phyloP scores from a whole-genome alignment of 768 basidiomycete genomes.

The Epithele typhae region DNA sequence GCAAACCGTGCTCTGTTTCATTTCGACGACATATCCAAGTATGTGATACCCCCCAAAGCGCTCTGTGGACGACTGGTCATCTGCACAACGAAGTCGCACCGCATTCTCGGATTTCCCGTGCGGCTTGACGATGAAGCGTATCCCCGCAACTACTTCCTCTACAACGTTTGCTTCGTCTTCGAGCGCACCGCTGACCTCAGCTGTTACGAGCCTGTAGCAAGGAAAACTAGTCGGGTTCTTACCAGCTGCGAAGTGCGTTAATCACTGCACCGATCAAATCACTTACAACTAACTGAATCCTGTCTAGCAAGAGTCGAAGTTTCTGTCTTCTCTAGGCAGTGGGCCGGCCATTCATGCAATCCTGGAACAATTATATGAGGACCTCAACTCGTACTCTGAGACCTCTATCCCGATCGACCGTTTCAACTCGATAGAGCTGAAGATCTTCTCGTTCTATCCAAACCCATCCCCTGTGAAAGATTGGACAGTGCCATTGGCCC shows the following conservation, averaged over 20 bases:
- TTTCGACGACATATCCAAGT: constrained; percentile 89
- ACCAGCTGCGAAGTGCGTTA: constrained; percentile 79
- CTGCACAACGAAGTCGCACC: constrained; percentile 74
- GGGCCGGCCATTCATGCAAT: constrained; percentile 72
- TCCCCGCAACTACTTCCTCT: constrained; percentile 83
- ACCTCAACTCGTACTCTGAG: constrained; percentile 95
- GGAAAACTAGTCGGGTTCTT: constrained; percentile 90
- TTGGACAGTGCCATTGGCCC: constrained; percentile 92
- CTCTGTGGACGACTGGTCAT: constrained; percentile 88
- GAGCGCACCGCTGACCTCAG: constrained; percentile 86
- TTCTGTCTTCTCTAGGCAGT: constrained; percentile 72
- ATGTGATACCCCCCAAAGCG: constrained; percentile 84
- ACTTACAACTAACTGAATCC: not conserved
- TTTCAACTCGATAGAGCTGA: constrained; percentile 93
- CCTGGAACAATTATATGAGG: constrained; percentile 94
- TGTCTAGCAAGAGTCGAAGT: constrained; percentile 80
- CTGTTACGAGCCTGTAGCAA: constrained; percentile 93
- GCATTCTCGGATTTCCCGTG: constrained; percentile 91
- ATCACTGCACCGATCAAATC: not conserved
- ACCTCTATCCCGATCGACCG: constrained; percentile 88
- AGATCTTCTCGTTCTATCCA: constrained; percentile 95
- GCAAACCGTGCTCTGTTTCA: constrained; percentile 65
- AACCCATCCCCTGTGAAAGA: constrained; percentile 88
- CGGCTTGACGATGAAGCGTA: constrained; percentile 64
- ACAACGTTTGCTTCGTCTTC: constrained; percentile 96